Percentiles rank a stretch among this genome's conserved stretches.
Evolutionary conservation across 116 monocot species (phyloP).

Genomic region (Trichopus zeylanicus): DNA sequence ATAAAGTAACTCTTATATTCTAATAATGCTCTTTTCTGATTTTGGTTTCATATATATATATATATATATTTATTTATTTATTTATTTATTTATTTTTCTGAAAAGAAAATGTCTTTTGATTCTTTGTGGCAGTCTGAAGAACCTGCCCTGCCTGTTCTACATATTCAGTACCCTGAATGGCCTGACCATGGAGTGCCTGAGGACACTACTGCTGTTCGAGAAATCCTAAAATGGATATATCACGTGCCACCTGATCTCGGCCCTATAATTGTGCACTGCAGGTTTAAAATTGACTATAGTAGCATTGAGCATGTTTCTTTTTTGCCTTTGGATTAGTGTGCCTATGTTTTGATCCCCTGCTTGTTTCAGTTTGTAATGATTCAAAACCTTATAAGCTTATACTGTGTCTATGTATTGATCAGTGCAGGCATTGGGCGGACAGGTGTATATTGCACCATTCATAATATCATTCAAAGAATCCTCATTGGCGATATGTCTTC

Average conservation of each 20-base stretch:
- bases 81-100: background rate
- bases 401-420: conserved; percentile 10
- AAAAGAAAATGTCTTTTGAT: background rate
- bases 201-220: conserved; percentile 54
- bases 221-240: conserved; percentile 70
- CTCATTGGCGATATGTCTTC: conserved; percentile 73
- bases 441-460: conserved; percentile 79
- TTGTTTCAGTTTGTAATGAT: conserved; percentile 2
- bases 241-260: conserved; percentile 56
- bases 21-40: too few relatives aligned
- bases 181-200: conserved; percentile 87
- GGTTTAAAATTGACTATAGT: conserved; percentile 24
- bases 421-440: conserved; percentile 97
- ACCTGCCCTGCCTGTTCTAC: conserved; percentile 62
- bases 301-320: too few relatives aligned
- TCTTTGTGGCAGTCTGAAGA: conserved; percentile 47
- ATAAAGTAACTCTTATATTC: too few relatives aligned
- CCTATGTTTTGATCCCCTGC: background rate
- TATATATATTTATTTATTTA: background rate
- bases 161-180: conserved; percentile 85
- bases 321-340: too few relatives aligned
- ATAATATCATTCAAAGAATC: conserved; percentile 86
- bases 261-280: conserved; percentile 91
- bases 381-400: conserved; percentile 14
- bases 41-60: too few relatives aligned